These are phyloP conservation scores for Chloris gayana DNA, from an alignment of 176 grass and related monocot species.

Conservation along the genomic window DNA sequence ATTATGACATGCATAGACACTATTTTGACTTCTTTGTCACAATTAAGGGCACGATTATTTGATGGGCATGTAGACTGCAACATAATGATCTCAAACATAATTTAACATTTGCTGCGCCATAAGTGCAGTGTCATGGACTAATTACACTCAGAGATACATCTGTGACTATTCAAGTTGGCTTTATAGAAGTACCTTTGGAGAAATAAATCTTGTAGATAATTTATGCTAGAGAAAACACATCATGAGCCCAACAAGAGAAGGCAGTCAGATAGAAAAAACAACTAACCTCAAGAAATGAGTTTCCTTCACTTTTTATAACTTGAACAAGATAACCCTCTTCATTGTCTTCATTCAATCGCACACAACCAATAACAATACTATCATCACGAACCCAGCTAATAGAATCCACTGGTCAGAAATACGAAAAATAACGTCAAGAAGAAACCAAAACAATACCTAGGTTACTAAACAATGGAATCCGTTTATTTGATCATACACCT, in stretches of 20 bases:
- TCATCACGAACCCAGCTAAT: slow-evolving; percentile 79
- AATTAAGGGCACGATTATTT: slow-evolving; percentile 12
- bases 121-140: not conserved
- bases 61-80: not conserved
- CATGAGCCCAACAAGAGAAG: slow-evolving; percentile 17
- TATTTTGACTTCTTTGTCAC: not conserved
- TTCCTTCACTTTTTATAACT: slow-evolving; percentile 64
- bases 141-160: slow-evolving; percentile 14
- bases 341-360: slow-evolving; percentile 73
- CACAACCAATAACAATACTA: slow-evolving; percentile 74
- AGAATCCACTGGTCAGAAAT: slow-evolving; percentile 77
- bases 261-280: slow-evolving; percentile 13
- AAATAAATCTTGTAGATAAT: slow-evolving; percentile 17
- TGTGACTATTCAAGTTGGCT: not conserved
- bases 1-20: not conserved
- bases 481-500: too few relatives aligned
- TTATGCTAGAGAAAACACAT: not conserved
- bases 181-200: slow-evolving; percentile 5
- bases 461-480: too few relatives aligned
- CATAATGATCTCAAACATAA: slow-evolving; percentile 24
- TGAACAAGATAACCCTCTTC: slow-evolving; percentile 87
- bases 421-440: slow-evolving; percentile 26
- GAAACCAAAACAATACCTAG: slow-evolving; percentile 33
- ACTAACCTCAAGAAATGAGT: slow-evolving; percentile 79
- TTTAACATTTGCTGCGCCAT: slow-evolving; percentile 24